Evolutionary conservation across 257 asterid species (phyloP).

Genomic region (Scutellaria galericulata): DNA sequence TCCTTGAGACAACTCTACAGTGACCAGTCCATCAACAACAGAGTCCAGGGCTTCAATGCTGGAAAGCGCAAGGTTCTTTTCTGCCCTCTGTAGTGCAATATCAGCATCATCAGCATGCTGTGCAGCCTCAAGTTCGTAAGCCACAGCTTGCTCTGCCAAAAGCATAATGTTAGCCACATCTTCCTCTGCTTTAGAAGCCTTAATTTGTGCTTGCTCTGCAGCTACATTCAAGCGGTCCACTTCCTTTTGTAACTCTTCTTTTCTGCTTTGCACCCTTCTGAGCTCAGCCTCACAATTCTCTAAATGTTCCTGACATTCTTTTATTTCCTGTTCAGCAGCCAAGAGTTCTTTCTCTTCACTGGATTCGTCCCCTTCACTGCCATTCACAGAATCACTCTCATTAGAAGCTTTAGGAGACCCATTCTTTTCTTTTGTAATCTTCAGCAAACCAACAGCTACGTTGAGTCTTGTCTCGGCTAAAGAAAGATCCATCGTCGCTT

Average conservation of each 20-base stretch:
- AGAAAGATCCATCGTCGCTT: slow-evolving; percentile 73
- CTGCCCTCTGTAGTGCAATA: slow-evolving; percentile 83
- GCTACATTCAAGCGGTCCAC: slow-evolving; percentile 71
- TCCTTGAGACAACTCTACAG: slow-evolving; percentile 55
- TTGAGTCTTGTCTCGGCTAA: slow-evolving; percentile 84
- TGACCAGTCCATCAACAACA: slow-evolving; percentile 42
- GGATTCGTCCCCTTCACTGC: slow-evolving; percentile 47
- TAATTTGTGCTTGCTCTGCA: slow-evolving; percentile 69
- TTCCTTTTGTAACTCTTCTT: slow-evolving; percentile 90
- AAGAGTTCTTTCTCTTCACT: slow-evolving; percentile 56
- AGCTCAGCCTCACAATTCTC: slow-evolving; percentile 73
- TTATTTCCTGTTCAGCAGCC: slow-evolving; percentile 64
- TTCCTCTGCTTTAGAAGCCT: slow-evolving; percentile 79
- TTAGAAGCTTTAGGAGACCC: slow-evolving; percentile 37
- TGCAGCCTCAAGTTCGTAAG: slow-evolving; percentile 88
- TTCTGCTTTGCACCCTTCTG: slow-evolving; percentile 66
- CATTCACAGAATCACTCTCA: slow-evolving; percentile 37
- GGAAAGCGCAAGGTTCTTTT: slow-evolving; percentile 65
- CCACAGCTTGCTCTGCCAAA: slow-evolving; percentile 98
- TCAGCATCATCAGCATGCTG: slow-evolving; percentile 84
- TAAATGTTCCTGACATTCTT: slow-evolving; percentile 61
- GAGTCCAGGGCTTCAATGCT: slow-evolving; percentile 52
- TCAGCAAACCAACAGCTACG: slow-evolving; percentile 55
- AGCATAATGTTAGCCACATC: slow-evolving; percentile 94
- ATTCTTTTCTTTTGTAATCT: slow-evolving; percentile 46